Percentiles rank a stretch among this genome's conserved stretches.
Conservation (phyloP, 768 basidiomycete genomes). For the Paxillus ammoniavirescens region DNA sequence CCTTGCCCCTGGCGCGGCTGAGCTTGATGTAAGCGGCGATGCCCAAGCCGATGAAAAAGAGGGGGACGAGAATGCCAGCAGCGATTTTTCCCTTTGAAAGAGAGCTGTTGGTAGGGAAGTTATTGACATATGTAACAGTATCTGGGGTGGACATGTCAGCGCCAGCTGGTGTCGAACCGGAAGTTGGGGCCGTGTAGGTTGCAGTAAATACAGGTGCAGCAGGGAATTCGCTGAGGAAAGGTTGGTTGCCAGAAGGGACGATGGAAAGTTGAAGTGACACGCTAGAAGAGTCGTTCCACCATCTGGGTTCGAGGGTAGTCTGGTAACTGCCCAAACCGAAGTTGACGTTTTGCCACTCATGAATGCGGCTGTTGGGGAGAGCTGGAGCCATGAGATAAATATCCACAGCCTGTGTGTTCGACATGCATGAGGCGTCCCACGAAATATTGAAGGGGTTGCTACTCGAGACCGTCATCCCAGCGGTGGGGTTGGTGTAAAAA, state of each 20-base stretch:
- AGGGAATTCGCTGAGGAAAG: conserved; percentile 52
- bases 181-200: conserved; percentile 47
- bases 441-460: conserved; percentile 50
- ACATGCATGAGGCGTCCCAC: conserved; percentile 66
- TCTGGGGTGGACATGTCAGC: conserved; percentile 39
- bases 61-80: conserved; percentile 59
- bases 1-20: conserved; percentile 46
- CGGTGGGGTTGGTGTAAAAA: conserved; percentile 58
- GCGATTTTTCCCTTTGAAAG: conserved; percentile 59
- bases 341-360: conserved; percentile 56
- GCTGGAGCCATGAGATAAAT: conserved; percentile 65
- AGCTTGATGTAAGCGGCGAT: conserved; percentile 50
- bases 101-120: conserved; percentile 34
- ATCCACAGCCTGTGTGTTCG: conserved; percentile 47
- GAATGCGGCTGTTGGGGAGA: conserved; percentile 41
- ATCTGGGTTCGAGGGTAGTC: conserved; percentile 53
- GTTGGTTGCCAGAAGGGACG: conserved; percentile 45
- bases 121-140: conserved; percentile 40
- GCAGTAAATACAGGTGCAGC: conserved; percentile 71
- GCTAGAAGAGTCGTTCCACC: conserved; percentile 64
- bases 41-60: conserved; percentile 52
- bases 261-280: conserved; percentile 59
- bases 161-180: conserved; percentile 37
- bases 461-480: conserved; percentile 45
- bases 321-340: conserved; percentile 48